A percentile compares a stretch with the other conserved stretches of the same genome.
phyloP scores from a whole-genome alignment of 495 filamentous ascomycete species.

The Podospora sp. region DNA sequence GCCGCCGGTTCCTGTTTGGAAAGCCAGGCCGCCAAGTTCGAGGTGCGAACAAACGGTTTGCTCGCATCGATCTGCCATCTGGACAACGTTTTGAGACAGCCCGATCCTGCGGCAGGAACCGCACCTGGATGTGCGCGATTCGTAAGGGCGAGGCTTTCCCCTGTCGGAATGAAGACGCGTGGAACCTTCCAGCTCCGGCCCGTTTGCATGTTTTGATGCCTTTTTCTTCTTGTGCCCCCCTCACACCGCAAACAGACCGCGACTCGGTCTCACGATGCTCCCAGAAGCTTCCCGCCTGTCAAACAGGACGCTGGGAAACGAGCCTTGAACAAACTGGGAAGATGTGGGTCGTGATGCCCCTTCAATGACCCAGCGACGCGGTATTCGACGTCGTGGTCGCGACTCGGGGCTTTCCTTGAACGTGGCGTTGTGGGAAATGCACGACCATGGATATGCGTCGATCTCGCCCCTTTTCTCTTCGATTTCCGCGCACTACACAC shows the following conservation, averaged over 20 bases:
- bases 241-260: background rate
- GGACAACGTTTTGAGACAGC: conserved; percentile 12
- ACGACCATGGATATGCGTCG: conserved; percentile 15
- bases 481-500: conserved; percentile 7
- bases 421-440: conserved; percentile 18
- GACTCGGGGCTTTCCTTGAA: conserved; percentile 12
- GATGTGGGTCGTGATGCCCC: background rate
- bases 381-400: conserved; percentile 1
- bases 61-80: conserved; percentile 3
- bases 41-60: no score
- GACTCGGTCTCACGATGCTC: background rate
- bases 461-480: conserved; percentile 14
- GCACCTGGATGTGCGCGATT: conserved; percentile 1
- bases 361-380: conserved; percentile 9
- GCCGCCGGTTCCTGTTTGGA: no score
- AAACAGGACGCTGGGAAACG: conserved; percentile 7
- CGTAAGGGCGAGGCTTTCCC: background rate
- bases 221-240: background rate
- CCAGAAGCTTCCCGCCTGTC: background rate
- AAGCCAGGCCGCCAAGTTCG: no score
- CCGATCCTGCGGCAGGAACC: conserved; percentile 15
- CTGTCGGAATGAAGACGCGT: background rate
- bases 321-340: background rate
- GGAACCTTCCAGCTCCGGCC: background rate
- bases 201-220: background rate